Conservation (phyloP, 257 asterid genomes). For the Scutellaria minor region DNA sequence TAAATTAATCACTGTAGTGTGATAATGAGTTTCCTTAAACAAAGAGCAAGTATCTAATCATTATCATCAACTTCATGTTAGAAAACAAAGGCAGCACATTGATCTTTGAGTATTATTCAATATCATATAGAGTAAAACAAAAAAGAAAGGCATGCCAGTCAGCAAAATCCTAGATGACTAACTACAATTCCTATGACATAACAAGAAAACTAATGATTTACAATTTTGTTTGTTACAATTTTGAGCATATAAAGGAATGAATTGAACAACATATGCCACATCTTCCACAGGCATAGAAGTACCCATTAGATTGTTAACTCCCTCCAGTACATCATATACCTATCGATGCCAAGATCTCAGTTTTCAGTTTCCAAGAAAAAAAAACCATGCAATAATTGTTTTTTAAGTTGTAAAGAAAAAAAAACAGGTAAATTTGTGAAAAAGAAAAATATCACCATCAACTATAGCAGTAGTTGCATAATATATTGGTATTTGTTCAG, state of each 20-base stretch:
- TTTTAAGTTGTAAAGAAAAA: neutral
- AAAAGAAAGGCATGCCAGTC: neutral
- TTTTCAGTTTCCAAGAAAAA: neutral
- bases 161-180: neutral
- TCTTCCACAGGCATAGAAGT: neutral
- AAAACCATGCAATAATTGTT: neutral
- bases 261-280: neutral
- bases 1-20: neutral
- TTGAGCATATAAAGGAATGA: neutral
- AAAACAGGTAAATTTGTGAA: neutral
- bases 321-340: neutral
- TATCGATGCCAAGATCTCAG: constrained; percentile 5
- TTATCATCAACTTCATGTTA: neutral
- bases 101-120: neutral
- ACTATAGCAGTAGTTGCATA: neutral
- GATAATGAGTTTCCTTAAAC: neutral
- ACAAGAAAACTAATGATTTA: neutral
- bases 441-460: neutral
- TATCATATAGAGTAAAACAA: neutral
- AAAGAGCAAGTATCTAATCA: neutral
- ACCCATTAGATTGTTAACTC: neutral
- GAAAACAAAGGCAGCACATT: neutral
- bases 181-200: neutral
- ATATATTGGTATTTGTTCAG: neutral
- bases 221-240: neutral